phyloP scores from a whole-genome alignment of 257 asterid genomes.

The Nicotiana benthamiana region DNA sequence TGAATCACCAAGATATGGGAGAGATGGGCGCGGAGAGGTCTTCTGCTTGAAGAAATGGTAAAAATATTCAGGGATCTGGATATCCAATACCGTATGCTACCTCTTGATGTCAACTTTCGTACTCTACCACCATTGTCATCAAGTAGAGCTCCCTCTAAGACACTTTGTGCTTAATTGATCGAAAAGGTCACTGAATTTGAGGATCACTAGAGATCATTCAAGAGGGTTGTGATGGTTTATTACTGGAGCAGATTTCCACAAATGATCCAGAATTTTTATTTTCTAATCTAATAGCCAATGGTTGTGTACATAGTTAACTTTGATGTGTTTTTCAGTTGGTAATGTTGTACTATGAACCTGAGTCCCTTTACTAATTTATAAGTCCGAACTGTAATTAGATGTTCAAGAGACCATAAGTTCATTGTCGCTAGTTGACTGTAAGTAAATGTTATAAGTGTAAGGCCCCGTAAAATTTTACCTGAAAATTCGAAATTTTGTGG shows the following conservation, averaged over 20 bases:
- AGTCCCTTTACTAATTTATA: background rate
- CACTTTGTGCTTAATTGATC: conserved; percentile 13
- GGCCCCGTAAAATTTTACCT: too few species aligned
- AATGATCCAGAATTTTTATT: background rate
- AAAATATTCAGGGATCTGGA: conserved; percentile 64
- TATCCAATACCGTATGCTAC: conserved; percentile 74
- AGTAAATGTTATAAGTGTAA: background rate
- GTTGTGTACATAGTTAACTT: background rate
- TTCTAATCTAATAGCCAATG: background rate
- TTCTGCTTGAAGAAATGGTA: conserved; percentile 72
- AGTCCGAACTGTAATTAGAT: background rate
- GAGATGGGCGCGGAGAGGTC: conserved; percentile 71
- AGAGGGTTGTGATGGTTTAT: background rate
- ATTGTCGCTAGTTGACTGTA: background rate
- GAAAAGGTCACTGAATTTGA: background rate
- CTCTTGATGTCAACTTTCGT: conserved; percentile 61
- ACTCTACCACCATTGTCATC: conserved; percentile 52
- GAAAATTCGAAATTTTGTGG: too few species aligned
- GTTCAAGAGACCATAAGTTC: background rate
- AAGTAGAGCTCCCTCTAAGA: conserved; percentile 59
- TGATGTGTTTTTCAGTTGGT: background rate
- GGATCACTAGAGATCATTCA: background rate
- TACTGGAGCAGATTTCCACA: too few species aligned
- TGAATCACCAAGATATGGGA: conserved; percentile 85
- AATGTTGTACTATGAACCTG: background rate